Base-by-base conservation (phyloP, 2,329 filamentous ascomycete genomes). In the Aureobasidium melanogenum region DNA sequence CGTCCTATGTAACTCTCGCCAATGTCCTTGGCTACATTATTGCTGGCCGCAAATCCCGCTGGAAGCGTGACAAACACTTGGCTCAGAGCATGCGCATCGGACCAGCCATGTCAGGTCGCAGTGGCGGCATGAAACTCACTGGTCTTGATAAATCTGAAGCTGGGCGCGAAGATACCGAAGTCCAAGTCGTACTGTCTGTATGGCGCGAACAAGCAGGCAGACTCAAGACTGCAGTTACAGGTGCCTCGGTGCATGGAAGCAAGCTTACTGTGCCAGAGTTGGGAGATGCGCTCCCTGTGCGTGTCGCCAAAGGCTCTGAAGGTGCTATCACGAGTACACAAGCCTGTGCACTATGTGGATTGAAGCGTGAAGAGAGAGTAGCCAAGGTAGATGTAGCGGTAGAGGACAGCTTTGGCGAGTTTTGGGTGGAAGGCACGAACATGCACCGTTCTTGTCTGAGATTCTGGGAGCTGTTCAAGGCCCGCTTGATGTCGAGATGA, bases 331-430 rank as follows among this genome's bases (percentile, higher is more conserved):
- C 85, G 24, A 88, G 90, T 3, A 78, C 85, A 0, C 88, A 89
- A 72, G 79, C 87, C 0, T 97, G 93, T 75, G 82, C 92, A 55
- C 77, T 97, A 34, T 97, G 93, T 73, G 93, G 93, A 0, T 74
- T 97, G 65, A 94, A 89, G 76, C 80, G 93, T 65, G 91, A 96
- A 43, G 93, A 97, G 75, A 82, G 93, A 54, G 80, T 97, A 12
- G 73, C 77, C 22, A 90, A 86, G 69, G 82, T 94, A 36, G 91
- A 96, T 69, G 77, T 86, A 57, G 81, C 86, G 28, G 84, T 95
- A 9, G 86, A 93, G 68, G 93, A 97, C 73, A 91, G 88, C 72
- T 97, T 97, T 78, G 91, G 91, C 14, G 93, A 97, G 76, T 97
- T 91, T 90, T 97, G 93, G 93, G 80, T 88, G 44, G 91, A 97